Percentiles rank a stretch among this genome's conserved stretches.
phyloP scores from a whole-genome alignment of 1,284 basidiomycete genomes.

The Boletus hoseneyae region DNA sequence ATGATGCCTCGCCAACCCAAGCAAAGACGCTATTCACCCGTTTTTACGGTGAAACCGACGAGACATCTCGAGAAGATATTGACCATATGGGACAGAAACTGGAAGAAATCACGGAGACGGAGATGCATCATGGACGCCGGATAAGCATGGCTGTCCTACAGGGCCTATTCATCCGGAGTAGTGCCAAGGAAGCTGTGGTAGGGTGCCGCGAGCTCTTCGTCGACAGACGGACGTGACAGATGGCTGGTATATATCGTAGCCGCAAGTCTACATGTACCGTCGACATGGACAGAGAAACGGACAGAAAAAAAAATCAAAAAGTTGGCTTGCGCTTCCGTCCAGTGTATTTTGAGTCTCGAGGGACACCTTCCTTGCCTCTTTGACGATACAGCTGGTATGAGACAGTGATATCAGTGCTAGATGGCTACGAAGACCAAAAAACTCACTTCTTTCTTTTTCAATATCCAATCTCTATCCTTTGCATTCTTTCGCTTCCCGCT shows the following conservation, averaged over 20 bases:
- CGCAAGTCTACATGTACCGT: conserved; percentile 4
- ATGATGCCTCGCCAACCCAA: conserved; percentile 85
- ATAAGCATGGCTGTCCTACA: conserved; percentile 95
- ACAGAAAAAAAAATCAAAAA: conserved; percentile 45
- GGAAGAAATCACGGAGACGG: conserved; percentile 50
- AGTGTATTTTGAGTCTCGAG: conserved; percentile 78
- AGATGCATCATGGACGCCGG: conserved; percentile 50
- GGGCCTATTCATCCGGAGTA: conserved; percentile 84
- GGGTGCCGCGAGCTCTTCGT: conserved; percentile 54
- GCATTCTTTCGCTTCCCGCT: conserved; percentile 61
- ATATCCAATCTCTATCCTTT: conserved; percentile 77
- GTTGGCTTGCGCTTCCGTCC: conserved; percentile 67
- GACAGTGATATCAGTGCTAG: conserved; percentile 4
- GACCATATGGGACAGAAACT: conserved; percentile 48
- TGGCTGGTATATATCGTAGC: conserved; percentile 8
- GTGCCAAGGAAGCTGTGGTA: conserved; percentile 58
- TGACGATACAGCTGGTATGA: conserved; percentile 72
- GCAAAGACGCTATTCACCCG: conserved; percentile 76
- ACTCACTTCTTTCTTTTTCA: conserved; percentile 79
- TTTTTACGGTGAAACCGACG: conserved; percentile 70
- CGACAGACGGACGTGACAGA: conserved; percentile 31
- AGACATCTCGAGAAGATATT: conserved; percentile 34
- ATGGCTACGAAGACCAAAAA: neutral
- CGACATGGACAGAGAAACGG: neutral
- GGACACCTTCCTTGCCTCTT: conserved; percentile 77